Percentiles rank a stretch among this genome's conserved stretches.
These are phyloP conservation scores for Delonix regia DNA, from an alignment of 306 rosid genomes.

Conservation along the genomic window DNA sequence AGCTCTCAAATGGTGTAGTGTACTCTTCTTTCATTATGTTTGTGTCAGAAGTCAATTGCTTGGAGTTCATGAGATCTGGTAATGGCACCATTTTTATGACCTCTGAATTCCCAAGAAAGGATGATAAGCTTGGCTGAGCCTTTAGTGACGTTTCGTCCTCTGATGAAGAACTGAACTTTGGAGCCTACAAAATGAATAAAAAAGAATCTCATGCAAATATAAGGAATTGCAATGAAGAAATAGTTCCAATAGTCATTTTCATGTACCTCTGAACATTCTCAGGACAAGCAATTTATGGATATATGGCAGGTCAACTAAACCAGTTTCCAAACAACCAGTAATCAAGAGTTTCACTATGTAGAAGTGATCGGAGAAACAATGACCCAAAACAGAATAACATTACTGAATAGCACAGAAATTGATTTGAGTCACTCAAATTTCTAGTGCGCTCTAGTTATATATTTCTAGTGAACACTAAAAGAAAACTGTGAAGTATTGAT, in stretches of 20 bases:
- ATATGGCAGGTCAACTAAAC: not conserved
- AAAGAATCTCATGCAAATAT: not conserved
- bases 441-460: too few species aligned
- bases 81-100: constrained; percentile 57
- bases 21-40: constrained; percentile 44
- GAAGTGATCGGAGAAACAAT: not conserved
- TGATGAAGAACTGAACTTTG: constrained; percentile 60
- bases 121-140: constrained; percentile 44
- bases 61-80: constrained; percentile 57
- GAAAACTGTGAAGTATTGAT: not conserved
- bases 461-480: not conserved
- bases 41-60: constrained; percentile 34
- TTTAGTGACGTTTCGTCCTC: constrained; percentile 64
- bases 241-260: not conserved
- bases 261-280: not conserved
- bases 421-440: not conserved
- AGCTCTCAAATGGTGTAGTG: constrained; percentile 35
- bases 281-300: not conserved
- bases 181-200: constrained; percentile 45
- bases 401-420: not conserved
- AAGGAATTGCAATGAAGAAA: constrained; percentile 1
- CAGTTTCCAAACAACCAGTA: not conserved
- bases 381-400: not conserved
- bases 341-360: too few species aligned
- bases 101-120: constrained; percentile 42